Evolutionary conservation across 108 stramenopile genomes (phyloP).

Genomic region (Discostella stelligeroides): DNA sequence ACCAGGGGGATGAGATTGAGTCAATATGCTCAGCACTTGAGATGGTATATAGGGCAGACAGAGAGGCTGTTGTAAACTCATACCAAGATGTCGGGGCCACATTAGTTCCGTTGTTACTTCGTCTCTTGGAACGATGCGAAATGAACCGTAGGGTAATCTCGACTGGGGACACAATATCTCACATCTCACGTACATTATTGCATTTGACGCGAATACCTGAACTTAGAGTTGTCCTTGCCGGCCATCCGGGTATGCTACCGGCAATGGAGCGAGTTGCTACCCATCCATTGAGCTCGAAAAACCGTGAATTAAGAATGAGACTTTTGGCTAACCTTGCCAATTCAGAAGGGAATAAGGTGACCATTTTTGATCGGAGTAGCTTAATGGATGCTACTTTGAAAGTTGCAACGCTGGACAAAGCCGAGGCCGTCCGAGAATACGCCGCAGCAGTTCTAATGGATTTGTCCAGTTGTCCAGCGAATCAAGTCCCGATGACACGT

Average conservation of each 20-base stretch:
- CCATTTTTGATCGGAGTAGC: conserved; percentile 55
- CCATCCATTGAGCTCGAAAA: conserved; percentile 56
- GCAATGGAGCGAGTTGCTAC: conserved; percentile 58
- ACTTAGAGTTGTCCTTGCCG: conserved; percentile 52
- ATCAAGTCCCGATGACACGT: conserved; percentile 74
- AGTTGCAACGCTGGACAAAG: conserved; percentile 66
- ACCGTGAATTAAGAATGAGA: conserved; percentile 64
- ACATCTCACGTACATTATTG: conserved; percentile 63
- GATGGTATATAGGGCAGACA: conserved; percentile 75
- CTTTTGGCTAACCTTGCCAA: conserved; percentile 79
- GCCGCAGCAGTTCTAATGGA: conserved; percentile 83
- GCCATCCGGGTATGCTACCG: conserved; percentile 64
- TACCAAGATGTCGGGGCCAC: conserved; percentile 66
- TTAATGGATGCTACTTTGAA: conserved; percentile 65
- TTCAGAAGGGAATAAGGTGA: conserved; percentile 71
- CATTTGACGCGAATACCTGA: conserved; percentile 71
- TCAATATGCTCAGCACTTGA: conserved; percentile 76
- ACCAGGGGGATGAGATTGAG: conserved; percentile 73
- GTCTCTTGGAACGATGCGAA: conserved; percentile 68
- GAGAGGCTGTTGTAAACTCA: conserved; percentile 53
- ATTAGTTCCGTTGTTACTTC: conserved; percentile 60
- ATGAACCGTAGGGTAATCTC: conserved; percentile 35
- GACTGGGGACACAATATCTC: conserved; percentile 59
- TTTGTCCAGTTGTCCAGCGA: conserved; percentile 67
- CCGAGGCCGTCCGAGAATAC: conserved; percentile 68